Percentiles rank a stretch among this genome's conserved stretches.
Conservation (phyloP, 176 grass and related monocot genomes). For the Hsuehochloa calcarea region DNA sequence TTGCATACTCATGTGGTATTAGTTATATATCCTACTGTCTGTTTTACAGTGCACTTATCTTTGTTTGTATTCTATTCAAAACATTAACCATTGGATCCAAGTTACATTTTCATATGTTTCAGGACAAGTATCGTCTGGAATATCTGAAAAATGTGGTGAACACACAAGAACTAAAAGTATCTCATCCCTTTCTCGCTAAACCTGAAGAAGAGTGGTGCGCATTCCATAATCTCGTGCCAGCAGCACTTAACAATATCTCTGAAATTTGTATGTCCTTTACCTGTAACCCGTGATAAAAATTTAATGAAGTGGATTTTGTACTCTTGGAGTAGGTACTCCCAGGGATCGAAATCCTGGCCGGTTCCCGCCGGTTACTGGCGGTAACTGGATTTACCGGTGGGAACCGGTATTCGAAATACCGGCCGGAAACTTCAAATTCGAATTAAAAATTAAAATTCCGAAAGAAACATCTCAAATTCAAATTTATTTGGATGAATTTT, state of each 20-base stretch:
- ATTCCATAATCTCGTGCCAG: constrained; percentile 65
- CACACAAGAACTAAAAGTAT: constrained; percentile 25
- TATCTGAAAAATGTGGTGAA: constrained; percentile 57
- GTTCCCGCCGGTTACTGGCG: too few relatives aligned
- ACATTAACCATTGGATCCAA: constrained; percentile 24
- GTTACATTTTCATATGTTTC: constrained; percentile 28
- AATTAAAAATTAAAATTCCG: too few relatives aligned
- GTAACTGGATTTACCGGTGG: too few relatives aligned
- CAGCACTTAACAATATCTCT: constrained; percentile 68
- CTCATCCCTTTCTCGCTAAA: constrained; percentile 42
- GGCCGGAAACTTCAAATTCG: too few relatives aligned
- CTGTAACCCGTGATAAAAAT: constrained; percentile 15
- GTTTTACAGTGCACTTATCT: constrained; percentile 44
- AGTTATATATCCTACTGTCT: constrained; percentile 28
- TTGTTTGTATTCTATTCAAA: constrained; percentile 7
- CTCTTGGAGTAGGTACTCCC: constrained; percentile 19
- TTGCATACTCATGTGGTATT: constrained; percentile 6
- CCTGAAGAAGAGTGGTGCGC: constrained; percentile 88
- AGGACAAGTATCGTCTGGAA: constrained; percentile 74
- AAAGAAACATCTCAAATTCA: too few relatives aligned
- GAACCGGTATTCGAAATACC: too few relatives aligned
- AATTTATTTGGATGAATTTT: too few relatives aligned
- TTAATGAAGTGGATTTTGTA: not conserved
- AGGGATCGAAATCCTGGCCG: too few relatives aligned
- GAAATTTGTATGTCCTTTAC: constrained; percentile 78